Base-by-base conservation (phyloP, 306 rosid species). In the Mucuna pruriens region DNA sequence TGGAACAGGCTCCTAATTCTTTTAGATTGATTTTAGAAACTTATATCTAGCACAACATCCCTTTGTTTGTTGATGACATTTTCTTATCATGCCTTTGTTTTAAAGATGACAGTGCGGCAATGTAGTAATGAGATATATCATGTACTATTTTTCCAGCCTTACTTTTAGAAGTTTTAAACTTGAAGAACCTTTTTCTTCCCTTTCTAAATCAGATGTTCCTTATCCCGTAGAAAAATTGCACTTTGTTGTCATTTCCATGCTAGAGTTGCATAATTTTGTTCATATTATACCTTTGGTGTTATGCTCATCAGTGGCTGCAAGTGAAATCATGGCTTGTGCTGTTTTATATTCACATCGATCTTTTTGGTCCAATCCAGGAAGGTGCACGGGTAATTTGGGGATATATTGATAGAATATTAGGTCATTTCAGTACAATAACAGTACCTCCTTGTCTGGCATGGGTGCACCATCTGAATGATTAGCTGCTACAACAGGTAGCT, bases 311-410 rank as follows among this genome's bases (percentile, higher is more conserved):
- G 58, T 63, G 52, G 76, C 80, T 72, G 0, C 55, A 61, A 45
- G 62, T 49, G 31, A 45, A 60, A 12, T 64, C 63, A 36, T 80
- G 42, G 58, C 80, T 79, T 75, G 63, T 58, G 70, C 75, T 42
- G 22, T 42, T 29, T 42, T 11, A 42, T 42, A 44, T 44, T 12
- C 1, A 22, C 48, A 67, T 67, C 0, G 8, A 33, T 58, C 25
- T 29, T 64, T 44, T 84, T 84, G 74, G 34, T 74, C 85, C 42
- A 48, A 68, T 82, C 77, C 89, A 96, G 99, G 99, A 96, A 90
- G 99, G 99, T 86, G 98, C 99, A 22, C 88, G 87, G 46, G 99
- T 96, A 88, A 86, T 96, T 79, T 93, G 99, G 99, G 94, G 99
- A 82, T 96, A 96, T 83, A 93, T 96, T 61, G 99, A 96, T 86